These are phyloP conservation scores for Biscutella auriculata DNA, from an alignment of 441 rosid genomes.

Conservation along the genomic window DNA sequence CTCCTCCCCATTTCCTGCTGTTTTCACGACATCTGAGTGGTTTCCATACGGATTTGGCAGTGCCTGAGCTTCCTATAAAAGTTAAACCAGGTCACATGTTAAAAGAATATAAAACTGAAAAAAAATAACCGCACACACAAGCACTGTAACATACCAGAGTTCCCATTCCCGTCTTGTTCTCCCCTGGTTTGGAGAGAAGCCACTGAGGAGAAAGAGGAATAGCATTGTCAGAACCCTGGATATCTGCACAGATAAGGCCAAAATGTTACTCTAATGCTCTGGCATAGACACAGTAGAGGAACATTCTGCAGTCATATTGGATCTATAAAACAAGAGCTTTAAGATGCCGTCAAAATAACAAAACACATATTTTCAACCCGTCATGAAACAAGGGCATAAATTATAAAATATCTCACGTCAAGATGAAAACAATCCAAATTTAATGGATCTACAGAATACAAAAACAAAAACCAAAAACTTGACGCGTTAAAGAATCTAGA, in stretches of 20 bases:
- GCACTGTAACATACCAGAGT: constrained; percentile 47
- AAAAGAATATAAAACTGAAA: background rate
- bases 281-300: background rate
- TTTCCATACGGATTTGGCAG: constrained; percentile 29
- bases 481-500: background rate
- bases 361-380: background rate
- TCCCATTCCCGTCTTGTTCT: constrained; percentile 67
- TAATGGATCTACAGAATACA: background rate
- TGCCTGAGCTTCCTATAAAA: constrained; percentile 47
- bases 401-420: background rate
- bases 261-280: constrained; percentile 1
- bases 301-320: background rate
- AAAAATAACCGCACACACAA: background rate
- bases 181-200: constrained; percentile 91
- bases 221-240: constrained; percentile 57
- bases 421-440: background rate
- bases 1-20: constrained; percentile 52
- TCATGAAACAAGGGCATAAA: background rate
- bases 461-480: background rate
- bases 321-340: background rate
- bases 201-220: constrained; percentile 98
- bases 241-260: constrained; percentile 47
- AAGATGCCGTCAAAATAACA: background rate
- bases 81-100: background rate
- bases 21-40: constrained; percentile 35